phyloP scores from a whole-genome alignment of 1,284 basidiomycete genomes.

The Heimioporus punctisporus region DNA sequence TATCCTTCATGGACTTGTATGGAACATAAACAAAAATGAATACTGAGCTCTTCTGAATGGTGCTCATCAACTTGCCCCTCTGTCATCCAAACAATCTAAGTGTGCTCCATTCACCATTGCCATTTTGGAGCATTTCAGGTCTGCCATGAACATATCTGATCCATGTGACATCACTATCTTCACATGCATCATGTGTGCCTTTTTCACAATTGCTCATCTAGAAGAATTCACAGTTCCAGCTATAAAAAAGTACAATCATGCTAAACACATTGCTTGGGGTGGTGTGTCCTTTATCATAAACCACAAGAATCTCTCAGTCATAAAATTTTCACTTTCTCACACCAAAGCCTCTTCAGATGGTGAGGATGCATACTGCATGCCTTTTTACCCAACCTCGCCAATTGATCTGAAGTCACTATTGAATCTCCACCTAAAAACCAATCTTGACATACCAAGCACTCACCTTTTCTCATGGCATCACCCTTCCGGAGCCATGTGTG shows the following conservation, averaged over 20 bases:
- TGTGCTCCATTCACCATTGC: background rate
- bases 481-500: background rate
- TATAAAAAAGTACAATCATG: background rate
- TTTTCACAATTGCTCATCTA: background rate
- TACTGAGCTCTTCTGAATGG: background rate
- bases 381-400: background rate
- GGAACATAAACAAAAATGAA: background rate
- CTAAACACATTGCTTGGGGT: background rate
- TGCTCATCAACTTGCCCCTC: background rate
- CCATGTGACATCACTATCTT: background rate
- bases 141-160: background rate
- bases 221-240: background rate
- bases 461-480: background rate
- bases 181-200: background rate
- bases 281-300: background rate
- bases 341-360: background rate
- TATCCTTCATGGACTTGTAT: constrained; percentile 28
- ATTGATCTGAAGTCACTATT: background rate
- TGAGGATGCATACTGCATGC: background rate
- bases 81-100: background rate
- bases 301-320: background rate
- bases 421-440: background rate
- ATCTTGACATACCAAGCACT: background rate
- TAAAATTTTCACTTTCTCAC: background rate
- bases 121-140: background rate